These are phyloP conservation scores for Rhododendron mucronatum DNA, from an alignment of 148 eudicot species.

Conservation along the genomic window DNA sequence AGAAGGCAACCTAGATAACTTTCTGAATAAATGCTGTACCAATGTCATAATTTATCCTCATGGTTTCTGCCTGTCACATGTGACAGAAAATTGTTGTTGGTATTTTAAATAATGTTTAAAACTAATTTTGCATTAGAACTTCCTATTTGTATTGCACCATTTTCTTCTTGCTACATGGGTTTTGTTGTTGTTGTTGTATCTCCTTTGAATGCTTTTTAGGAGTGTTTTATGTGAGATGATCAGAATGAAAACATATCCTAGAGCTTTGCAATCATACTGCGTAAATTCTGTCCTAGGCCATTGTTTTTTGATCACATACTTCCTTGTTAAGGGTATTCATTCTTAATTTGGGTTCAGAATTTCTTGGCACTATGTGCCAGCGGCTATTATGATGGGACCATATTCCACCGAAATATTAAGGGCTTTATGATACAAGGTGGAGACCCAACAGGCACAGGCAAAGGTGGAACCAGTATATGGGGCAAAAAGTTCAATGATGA, in stretches of 20 bases:
- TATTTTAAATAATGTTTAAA: neutral
- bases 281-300: neutral
- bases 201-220: neutral
- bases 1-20: neutral
- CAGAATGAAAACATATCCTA: neutral
- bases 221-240: neutral
- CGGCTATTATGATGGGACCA: slow-evolving; percentile 90
- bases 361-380: slow-evolving; percentile 92
- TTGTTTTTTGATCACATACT: neutral
- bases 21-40: neutral
- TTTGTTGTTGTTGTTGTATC: too few relatives aligned
- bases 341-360: slow-evolving; percentile 48
- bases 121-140: neutral
- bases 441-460: slow-evolving; percentile 96
- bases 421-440: slow-evolving; percentile 99
- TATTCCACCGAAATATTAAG: slow-evolving; percentile 93
- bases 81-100: neutral
- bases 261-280: neutral
- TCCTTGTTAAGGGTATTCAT: slow-evolving; percentile 3
- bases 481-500: slow-evolving; percentile 93
- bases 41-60: neutral
- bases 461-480: slow-evolving; percentile 98
- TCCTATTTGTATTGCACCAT: neutral
- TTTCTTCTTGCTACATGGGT: neutral
- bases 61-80: neutral